Evolutionary conservation across 495 filamentous ascomycete species (phyloP), one percentile per base, ranked within the genome.

Genomic region (Neurospora sp.): DNA sequence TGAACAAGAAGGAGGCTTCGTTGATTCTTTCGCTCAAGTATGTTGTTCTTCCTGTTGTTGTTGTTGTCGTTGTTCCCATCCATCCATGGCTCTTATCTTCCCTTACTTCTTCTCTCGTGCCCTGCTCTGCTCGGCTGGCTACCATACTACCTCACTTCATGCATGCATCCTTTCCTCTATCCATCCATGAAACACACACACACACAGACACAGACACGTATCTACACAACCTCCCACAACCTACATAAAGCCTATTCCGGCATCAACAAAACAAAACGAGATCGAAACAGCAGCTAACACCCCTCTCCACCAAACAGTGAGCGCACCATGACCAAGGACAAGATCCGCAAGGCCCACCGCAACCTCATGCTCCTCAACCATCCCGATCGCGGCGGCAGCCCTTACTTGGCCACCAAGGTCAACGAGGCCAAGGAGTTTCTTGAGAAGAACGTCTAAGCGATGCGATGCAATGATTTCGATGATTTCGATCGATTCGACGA

Each of bases 341-440:
- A 95, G 75, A 86, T 99, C 69, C 92, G 96, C 78, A 98, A 98
- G 85, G 94, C 95, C 75, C 96, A 99, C 84, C 90, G 96, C 41
- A 93, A 92, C 73, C 90, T 98, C 70, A 99, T 99, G 96, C 88
- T 99, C 70, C 85, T 96, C 74, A 99, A 99, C 84, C 96, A 99
- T 83, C 96, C 96, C 40, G 96, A 99, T 83, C 93, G 96, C 74
- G 96, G 96, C 70, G 96, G 96, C 22, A 97, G 94, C 80, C 96
- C 96, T 40, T 99, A 98, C 81, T 81, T 99, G 71, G 96, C 96
- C 10, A 97, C 94, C 66, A 99, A 99, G 81, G 92, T 98, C 80
- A 98, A 98, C 82, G 95, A 98, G 82, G 95, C 95, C 48, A 98
- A 98, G 82, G 95, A 98, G 81, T 91, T 98, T 75, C 79, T 98